Evolutionary conservation across 257 asterid species (phyloP).

Genomic region (Solanum pimpinellifolium): DNA sequence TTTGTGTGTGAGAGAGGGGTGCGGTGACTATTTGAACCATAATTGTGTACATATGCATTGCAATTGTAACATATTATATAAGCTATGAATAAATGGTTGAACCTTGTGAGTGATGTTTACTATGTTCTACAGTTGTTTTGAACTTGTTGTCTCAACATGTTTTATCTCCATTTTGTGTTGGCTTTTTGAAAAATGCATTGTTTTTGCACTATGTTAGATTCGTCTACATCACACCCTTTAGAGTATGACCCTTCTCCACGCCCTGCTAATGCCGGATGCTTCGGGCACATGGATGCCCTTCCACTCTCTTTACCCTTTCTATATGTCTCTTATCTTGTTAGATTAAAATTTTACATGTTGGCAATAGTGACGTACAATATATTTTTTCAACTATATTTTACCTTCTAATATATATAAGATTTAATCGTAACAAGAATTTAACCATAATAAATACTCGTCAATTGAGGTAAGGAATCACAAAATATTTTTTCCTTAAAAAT

Average conservation of each 20-base stretch:
- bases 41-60: not conserved
- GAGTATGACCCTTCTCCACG: not conserved
- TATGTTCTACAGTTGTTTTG: not conserved
- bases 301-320: not conserved
- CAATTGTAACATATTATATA: not conserved
- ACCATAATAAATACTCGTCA: not conserved
- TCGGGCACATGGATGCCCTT: not conserved
- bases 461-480: not conserved
- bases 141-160: not conserved
- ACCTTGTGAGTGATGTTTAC: not conserved
- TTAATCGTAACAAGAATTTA: not conserved
- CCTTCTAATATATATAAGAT: not conserved
- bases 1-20: not conserved
- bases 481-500: not conserved
- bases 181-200: not conserved
- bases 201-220: not conserved
- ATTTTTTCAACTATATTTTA: not conserved
- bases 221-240: not conserved
- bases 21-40: not conserved
- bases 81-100: not conserved
- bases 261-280: not conserved
- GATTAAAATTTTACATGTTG: not conserved
- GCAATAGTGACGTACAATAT: not conserved
- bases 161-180: not conserved
- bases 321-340: not conserved